Base-by-base conservation (phyloP, 306 rosid genomes). In the Ormosia emarginata region DNA sequence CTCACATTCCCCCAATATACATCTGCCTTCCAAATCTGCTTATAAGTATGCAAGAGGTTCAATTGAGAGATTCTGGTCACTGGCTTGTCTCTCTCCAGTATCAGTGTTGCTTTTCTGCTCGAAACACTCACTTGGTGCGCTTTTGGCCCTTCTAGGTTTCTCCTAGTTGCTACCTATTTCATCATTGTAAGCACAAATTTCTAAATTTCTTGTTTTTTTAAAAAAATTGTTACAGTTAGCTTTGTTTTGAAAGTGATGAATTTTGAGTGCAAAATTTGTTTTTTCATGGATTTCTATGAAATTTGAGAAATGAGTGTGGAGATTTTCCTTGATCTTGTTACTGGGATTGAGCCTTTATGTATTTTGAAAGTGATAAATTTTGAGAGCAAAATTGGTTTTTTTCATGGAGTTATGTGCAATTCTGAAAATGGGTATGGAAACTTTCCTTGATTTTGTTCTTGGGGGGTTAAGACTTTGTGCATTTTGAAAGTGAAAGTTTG, bases 71-170 rank as follows among this genome's bases (percentile, higher is more conserved):
- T 96, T 68, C 69, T 96, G 78, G 92, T 92, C 41, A 63, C 95
- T 13, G 99, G 99, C 0, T 86, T 96, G 77, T 93, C 98, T 0
- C 85, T 88, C 44, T 85, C 98, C 0, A 97, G 99, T 70, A 92
- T 96, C 76, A 90, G 10, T 4, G 92, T 98, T 17, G 99, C 98
- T 36, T 96, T 96, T 86, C 74, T 96, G 65, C 93, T 96, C 13
- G 99, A 98, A 3, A 92, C 97, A 5, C 95, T 96, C 86, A 96
- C 97, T 67, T 96, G 99, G 98, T 98, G 99, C 58, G 97, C 98
- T 57, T 96, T 93, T 90, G 98, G 97, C 4, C 69, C 91, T 13
- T 47, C 91, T 71, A 98, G 97, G 52, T 96, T 96, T 86, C 92
- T 93, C 55, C 93, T 93, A 59, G 99, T 96, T 56, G 99, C 99